These are phyloP conservation scores for Casaregolazyma lundiana DNA, from an alignment of 1,139 yeast species.

Conservation along the genomic window DNA sequence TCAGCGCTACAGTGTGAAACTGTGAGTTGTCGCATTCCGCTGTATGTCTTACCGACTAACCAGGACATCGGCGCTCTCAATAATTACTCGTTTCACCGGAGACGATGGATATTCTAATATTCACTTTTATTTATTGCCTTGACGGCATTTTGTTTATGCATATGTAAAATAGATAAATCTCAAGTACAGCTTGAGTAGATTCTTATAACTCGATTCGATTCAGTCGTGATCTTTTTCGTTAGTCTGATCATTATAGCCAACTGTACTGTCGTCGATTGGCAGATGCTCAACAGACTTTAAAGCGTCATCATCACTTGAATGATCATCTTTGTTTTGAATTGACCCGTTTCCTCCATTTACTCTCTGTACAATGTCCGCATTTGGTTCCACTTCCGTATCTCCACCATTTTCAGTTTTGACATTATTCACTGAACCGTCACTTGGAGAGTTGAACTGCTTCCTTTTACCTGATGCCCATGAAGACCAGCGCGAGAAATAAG, in stretches of 20 bases:
- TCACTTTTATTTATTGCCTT: background rate
- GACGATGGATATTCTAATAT: conserved; percentile 21
- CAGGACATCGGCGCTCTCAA: conserved; percentile 30
- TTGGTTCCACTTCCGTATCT: background rate
- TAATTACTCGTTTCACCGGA: conserved; percentile 20
- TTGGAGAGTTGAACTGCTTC: conserved; percentile 12
- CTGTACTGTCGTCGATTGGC: background rate
- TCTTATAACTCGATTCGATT: background rate
- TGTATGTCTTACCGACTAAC: conserved; percentile 30
- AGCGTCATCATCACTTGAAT: background rate
- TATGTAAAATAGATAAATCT: conserved; percentile 2
- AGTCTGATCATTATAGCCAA: no score
- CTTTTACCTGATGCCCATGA: conserved; percentile 29
- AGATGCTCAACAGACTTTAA: conserved; percentile 1
- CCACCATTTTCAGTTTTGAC: background rate
- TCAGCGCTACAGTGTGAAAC: conserved; percentile 29
- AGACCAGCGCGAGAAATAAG: conserved; percentile 26
- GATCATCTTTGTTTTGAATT: no score
- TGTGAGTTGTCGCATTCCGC: conserved; percentile 33
- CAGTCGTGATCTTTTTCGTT: background rate
- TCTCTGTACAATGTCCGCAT: background rate
- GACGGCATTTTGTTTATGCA: conserved; percentile 3
- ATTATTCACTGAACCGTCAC: background rate
- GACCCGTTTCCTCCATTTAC: background rate
- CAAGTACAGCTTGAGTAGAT: background rate